These are phyloP conservation scores for Colletotrichum ledebouriae DNA, from an alignment of 2,329 filamentous ascomycete genomes.

Conservation along the genomic window DNA sequence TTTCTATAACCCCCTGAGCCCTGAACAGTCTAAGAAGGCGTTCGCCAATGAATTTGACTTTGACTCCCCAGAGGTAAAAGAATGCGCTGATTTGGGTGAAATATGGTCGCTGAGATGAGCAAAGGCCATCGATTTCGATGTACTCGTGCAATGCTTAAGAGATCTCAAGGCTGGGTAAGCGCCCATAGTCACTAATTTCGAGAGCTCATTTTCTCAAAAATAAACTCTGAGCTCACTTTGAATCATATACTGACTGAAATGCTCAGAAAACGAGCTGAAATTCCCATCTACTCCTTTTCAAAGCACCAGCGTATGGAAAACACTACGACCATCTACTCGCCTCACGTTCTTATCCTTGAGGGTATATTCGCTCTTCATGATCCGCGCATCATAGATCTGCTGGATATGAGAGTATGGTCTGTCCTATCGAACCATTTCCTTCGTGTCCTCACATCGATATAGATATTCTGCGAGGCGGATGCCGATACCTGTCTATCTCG, in stretches of 20 bases:
- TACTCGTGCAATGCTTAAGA: constrained; percentile 81
- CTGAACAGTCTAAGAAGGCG: constrained; percentile 82
- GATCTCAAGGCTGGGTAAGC: constrained; percentile 92
- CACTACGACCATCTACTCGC: constrained; percentile 93
- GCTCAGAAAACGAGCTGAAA: constrained; percentile 83
- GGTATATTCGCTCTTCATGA: constrained; percentile 97
- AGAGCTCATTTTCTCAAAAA: too few relatives aligned
- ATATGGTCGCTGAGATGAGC: constrained; percentile 4
- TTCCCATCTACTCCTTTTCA: constrained; percentile 95
- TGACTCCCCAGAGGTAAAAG: constrained; percentile 80
- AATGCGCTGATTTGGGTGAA: not conserved
- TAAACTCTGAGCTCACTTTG: too few relatives aligned
- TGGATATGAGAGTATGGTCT: constrained; percentile 84
- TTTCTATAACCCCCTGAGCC: constrained; percentile 91
- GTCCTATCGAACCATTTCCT: not conserved
- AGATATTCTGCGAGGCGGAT: constrained; percentile 97
- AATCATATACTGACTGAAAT: too few relatives aligned
- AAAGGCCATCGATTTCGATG: constrained; percentile 91
- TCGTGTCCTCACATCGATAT: constrained; percentile 23
- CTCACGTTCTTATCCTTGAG: constrained; percentile 94
- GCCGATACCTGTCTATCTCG: constrained; percentile 92
- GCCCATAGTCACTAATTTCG: not conserved
- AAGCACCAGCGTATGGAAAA: constrained; percentile 85
- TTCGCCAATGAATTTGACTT: constrained; percentile 96
- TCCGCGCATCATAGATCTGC: constrained; percentile 82